Evolutionary conservation across 1,284 basidiomycete species (phyloP).

Genomic region (Austroboletus novae-zelandiae): DNA sequence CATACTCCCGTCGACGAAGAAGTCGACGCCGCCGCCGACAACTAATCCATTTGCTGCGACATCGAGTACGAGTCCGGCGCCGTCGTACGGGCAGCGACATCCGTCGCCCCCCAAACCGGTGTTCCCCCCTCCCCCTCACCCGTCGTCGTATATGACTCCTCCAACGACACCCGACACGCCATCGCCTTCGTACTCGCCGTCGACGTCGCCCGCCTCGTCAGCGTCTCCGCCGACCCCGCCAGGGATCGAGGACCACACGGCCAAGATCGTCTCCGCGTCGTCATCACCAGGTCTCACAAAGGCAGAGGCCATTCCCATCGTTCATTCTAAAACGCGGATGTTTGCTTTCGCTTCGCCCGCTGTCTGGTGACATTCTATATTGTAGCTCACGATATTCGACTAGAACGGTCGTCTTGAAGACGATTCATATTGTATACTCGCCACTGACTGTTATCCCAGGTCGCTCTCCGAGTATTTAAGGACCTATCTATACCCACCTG

Average conservation of each 20-base stretch:
- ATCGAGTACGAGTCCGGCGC: conserved; percentile 46
- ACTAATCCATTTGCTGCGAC: conserved; percentile 51
- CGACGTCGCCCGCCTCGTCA: conserved; percentile 53
- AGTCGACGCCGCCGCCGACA: conserved; percentile 44
- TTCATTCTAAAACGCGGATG: conserved; percentile 41
- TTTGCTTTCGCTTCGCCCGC: conserved; percentile 48
- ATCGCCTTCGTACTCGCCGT: conserved; percentile 46
- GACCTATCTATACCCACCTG: conserved; percentile 34
- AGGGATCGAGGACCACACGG: conserved; percentile 44
- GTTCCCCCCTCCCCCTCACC: conserved; percentile 22
- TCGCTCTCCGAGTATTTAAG: conserved; percentile 30
- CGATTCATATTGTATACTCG: conserved; percentile 26
- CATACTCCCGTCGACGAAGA: conserved; percentile 55
- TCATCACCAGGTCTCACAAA: conserved; percentile 36
- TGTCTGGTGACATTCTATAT: conserved; percentile 40
- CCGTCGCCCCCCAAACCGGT: conserved; percentile 39
- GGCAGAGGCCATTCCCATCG: conserved; percentile 28
- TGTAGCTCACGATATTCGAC: conserved; percentile 21
- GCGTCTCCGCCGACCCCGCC: conserved; percentile 54
- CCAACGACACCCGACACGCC: conserved; percentile 49
- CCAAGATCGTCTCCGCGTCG: conserved; percentile 45
- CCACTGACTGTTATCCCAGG: conserved; percentile 10
- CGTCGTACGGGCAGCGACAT: conserved; percentile 47
- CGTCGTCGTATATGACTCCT: conserved; percentile 26
- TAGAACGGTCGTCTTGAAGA: conserved; percentile 35